phyloP scores from a whole-genome alignment of 1,284 basidiomycete genomes.

The Fomitopsis betulina region DNA sequence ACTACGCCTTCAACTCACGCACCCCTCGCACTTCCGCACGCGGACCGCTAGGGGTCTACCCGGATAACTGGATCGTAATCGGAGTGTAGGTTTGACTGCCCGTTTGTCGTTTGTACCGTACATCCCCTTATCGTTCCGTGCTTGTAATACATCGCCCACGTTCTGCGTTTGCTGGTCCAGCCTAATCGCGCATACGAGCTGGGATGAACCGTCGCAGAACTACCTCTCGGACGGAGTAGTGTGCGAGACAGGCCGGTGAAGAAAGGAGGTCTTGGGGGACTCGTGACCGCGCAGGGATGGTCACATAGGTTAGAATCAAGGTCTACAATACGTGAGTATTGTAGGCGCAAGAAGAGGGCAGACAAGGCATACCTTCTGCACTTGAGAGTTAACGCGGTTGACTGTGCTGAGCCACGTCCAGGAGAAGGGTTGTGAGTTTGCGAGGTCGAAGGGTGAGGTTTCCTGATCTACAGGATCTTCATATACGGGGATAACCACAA shows the following conservation, averaged over 20 bases:
- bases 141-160: not conserved
- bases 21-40: not conserved
- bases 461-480: conserved; percentile 73
- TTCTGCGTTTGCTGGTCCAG: not conserved
- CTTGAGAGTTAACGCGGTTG: conserved; percentile 95
- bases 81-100: not conserved
- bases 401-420: conserved; percentile 98
- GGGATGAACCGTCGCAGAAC: conserved; percentile 85
- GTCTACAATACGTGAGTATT: conserved; percentile 48
- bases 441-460: conserved; percentile 55
- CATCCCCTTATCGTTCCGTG: not conserved
- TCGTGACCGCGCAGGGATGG: conserved; percentile 71
- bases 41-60: not conserved
- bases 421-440: conserved; percentile 66
- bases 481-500: conserved; percentile 88
- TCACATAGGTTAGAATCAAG: conserved; percentile 85
- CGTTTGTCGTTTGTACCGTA: not conserved
- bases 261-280: conserved; percentile 49
- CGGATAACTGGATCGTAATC: not conserved
- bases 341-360: not conserved
- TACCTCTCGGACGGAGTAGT: conserved; percentile 84
- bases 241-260: conserved; percentile 65
- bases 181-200: conserved; percentile 84
- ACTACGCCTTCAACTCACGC: not conserved
- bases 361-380: conserved; percentile 74